phyloP scores from a whole-genome alignment of 192 early-diverging fungal genomes.

The Coemansia sp. region DNA sequence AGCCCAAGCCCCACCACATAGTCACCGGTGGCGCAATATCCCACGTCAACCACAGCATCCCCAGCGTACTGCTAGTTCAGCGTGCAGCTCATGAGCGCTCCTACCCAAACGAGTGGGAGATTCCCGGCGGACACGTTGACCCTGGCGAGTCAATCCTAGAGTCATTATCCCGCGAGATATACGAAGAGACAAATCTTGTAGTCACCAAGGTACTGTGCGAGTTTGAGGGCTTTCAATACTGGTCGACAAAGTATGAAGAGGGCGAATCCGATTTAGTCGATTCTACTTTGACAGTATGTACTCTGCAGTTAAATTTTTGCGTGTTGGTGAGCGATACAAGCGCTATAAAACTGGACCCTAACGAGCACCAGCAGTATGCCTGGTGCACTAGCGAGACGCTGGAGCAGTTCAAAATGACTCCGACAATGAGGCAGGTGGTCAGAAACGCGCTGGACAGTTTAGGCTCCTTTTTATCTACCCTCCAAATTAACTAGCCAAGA shows the following conservation, averaged over 20 bases:
- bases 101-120: constrained; percentile 54
- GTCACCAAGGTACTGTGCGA: constrained; percentile 31
- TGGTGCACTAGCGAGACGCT: constrained; percentile 37
- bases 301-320: constrained; percentile 51
- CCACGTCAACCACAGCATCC: neutral
- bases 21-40: constrained; percentile 48
- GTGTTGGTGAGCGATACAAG: constrained; percentile 15
- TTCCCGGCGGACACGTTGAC: constrained; percentile 52
- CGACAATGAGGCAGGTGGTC: constrained; percentile 42
- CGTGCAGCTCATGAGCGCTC: constrained; percentile 43
- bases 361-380: constrained; percentile 44
- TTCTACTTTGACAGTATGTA: constrained; percentile 9
- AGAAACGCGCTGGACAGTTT: constrained; percentile 22
- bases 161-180: constrained; percentile 45
- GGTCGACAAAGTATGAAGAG: constrained; percentile 34
- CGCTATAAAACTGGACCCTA: constrained; percentile 18
- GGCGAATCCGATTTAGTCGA: constrained; percentile 17
- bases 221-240: constrained; percentile 45
- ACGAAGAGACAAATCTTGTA: constrained; percentile 43
- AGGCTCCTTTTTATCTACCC: neutral
- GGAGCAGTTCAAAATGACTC: constrained; percentile 39
- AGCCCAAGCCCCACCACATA: constrained; percentile 25
- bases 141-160: constrained; percentile 38
- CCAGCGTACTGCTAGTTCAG: constrained; percentile 47
- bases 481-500: neutral